These are phyloP conservation scores for Plasmodium gallinaceum DNA, from an alignment of 169 alveolate species.

Conservation along the genomic window DNA sequence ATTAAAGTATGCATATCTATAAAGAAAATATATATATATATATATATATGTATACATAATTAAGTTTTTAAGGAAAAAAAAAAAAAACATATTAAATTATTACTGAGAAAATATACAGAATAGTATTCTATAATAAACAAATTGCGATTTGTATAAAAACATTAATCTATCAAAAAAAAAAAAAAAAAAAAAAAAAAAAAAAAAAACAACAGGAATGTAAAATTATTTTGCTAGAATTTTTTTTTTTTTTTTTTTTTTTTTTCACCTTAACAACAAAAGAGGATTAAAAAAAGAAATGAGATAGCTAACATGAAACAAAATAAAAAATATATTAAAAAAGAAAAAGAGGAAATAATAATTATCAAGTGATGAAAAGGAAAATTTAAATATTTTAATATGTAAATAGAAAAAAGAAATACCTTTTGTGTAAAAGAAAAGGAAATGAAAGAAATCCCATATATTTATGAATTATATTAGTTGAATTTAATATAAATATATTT, in stretches of 20 bases:
- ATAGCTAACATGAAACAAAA: neutral
- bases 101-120: constrained; percentile 59
- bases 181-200: constrained; percentile 4
- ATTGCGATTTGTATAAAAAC: constrained; percentile 56
- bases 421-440: constrained; percentile 33
- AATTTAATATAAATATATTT: constrained; percentile 19
- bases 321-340: neutral
- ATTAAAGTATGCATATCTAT: constrained; percentile 53
- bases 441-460: constrained; percentile 38
- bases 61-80: neutral
- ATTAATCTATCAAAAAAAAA: constrained; percentile 24
- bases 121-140: constrained; percentile 22
- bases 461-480: constrained; percentile 44
- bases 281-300: constrained; percentile 32
- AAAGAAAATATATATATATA: neutral
- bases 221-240: neutral
- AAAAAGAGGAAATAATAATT: neutral
- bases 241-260: constrained; percentile 19
- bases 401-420: constrained; percentile 1
- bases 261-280: constrained; percentile 33
- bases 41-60: neutral
- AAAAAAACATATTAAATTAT: neutral
- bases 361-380: neutral
- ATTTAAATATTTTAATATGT: neutral
- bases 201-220: neutral